phyloP scores from a whole-genome alignment of 345 rosid species.

The Gossypium anomalum region DNA sequence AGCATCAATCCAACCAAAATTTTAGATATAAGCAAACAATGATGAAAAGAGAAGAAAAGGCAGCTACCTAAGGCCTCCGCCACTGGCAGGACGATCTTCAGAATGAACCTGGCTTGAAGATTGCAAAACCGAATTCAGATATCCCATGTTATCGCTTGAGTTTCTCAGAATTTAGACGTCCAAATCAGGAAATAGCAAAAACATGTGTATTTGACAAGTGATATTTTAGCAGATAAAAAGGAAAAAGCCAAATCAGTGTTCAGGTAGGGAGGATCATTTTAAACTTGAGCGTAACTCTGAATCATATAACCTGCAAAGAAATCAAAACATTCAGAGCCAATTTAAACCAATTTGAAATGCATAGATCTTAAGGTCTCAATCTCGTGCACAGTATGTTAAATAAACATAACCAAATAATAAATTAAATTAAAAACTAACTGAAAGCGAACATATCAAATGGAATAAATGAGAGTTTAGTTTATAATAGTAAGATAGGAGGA shows the following conservation, averaged over 20 bases:
- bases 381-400: neutral
- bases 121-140: constrained; percentile 71
- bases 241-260: neutral
- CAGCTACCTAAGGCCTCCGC: constrained; percentile 85
- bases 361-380: constrained; percentile 13
- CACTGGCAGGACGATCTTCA: constrained; percentile 77
- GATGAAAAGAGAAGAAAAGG: neutral
- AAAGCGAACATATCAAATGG: neutral
- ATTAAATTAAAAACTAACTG: neutral
- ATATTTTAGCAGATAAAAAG: neutral
- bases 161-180: constrained; percentile 17
- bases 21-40: constrained; percentile 14
- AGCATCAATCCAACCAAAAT: neutral
- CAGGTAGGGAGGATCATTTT: constrained; percentile 18
- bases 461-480: neutral
- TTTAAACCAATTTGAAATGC: neutral
- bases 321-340: neutral
- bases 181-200: constrained; percentile 23
- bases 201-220: neutral
- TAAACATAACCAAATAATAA: neutral
- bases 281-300: constrained; percentile 15
- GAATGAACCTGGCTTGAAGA: constrained; percentile 70
- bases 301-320: constrained; percentile 27
- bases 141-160: constrained; percentile 48
- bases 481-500: neutral